phyloP scores from a whole-genome alignment of 1,284 basidiomycete genomes.

The Tremellales sp. region DNA sequence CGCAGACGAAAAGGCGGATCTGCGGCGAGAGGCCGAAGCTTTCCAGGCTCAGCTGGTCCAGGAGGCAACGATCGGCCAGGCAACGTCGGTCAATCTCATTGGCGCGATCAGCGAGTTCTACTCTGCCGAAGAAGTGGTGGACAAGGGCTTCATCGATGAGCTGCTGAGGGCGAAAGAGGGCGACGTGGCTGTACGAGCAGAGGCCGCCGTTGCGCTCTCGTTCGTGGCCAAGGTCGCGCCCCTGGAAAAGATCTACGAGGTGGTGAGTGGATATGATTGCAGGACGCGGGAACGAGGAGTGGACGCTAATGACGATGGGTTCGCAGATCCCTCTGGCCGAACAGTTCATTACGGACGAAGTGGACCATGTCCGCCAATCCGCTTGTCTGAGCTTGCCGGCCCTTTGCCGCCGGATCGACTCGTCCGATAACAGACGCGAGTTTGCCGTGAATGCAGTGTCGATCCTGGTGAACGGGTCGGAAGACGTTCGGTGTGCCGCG shows the following conservation, averaged over 20 bases:
- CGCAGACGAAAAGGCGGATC: neutral
- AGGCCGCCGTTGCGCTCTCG: conserved; percentile 84
- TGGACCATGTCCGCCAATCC: conserved; percentile 84
- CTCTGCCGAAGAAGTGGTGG: conserved; percentile 59
- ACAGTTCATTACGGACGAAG: conserved; percentile 62
- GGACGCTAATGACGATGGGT: too few species aligned
- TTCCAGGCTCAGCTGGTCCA: conserved; percentile 47
- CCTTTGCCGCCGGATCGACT: conserved; percentile 62
- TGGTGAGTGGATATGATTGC: conserved; percentile 56
- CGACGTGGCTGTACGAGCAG: conserved; percentile 76
- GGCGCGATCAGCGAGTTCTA: conserved; percentile 58
- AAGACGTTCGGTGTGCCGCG: conserved; percentile 72
- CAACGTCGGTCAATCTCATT: conserved; percentile 90
- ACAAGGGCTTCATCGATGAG: conserved; percentile 69
- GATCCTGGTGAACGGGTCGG: conserved; percentile 63
- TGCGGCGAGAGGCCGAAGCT: conserved; percentile 20
- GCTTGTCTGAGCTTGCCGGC: conserved; percentile 81
- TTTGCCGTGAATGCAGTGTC: conserved; percentile 64
- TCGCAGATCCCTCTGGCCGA: conserved; percentile 74
- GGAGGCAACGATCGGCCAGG: conserved; percentile 79
- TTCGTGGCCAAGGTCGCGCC: conserved; percentile 81
- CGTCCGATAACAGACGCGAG: conserved; percentile 55
- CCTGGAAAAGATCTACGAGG: conserved; percentile 61
- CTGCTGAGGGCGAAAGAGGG: conserved; percentile 75
- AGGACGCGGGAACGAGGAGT: neutral